phyloP scores from a whole-genome alignment of 2,329 filamentous ascomycete genomes.

The Aureobasidium musti region DNA sequence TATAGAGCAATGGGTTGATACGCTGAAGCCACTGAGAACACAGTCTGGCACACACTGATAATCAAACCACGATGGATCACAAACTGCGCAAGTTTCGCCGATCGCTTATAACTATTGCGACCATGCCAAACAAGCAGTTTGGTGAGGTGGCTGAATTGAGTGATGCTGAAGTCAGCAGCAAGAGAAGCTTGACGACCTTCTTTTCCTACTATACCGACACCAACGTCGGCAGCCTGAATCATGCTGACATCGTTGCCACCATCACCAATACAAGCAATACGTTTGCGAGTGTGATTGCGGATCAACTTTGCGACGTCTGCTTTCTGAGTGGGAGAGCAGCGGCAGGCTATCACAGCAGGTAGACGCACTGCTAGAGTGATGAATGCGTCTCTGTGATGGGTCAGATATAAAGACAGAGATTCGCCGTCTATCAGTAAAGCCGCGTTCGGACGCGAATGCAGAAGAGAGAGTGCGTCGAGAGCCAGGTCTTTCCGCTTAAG shows the following conservation, averaged over 20 bases:
- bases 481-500: constrained; percentile 80
- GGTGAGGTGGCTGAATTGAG: constrained; percentile 90
- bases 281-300: constrained; percentile 86
- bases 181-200: constrained; percentile 93
- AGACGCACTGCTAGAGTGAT: constrained; percentile 84
- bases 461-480: constrained; percentile 83
- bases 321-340: constrained; percentile 95
- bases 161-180: constrained; percentile 94
- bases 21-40: constrained; percentile 90
- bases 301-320: constrained; percentile 91
- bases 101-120: constrained; percentile 94
- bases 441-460: constrained; percentile 80
- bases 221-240: constrained; percentile 98
- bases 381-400: constrained; percentile 79
- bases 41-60: constrained; percentile 92
- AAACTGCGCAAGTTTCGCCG: constrained; percentile 93
- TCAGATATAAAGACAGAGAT: constrained; percentile 79
- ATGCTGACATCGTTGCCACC: constrained; percentile 98
- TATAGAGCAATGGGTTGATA: constrained; percentile 96
- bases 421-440: constrained; percentile 95
- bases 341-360: constrained; percentile 91
- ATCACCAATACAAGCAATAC: constrained; percentile 96
- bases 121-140: constrained; percentile 99
- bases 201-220: constrained; percentile 97
- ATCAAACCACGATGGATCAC: constrained; percentile 97